These are phyloP conservation scores for Chalciporus pseudorubinellus DNA, from an alignment of 768 basidiomycete species.

Conservation along the genomic window DNA sequence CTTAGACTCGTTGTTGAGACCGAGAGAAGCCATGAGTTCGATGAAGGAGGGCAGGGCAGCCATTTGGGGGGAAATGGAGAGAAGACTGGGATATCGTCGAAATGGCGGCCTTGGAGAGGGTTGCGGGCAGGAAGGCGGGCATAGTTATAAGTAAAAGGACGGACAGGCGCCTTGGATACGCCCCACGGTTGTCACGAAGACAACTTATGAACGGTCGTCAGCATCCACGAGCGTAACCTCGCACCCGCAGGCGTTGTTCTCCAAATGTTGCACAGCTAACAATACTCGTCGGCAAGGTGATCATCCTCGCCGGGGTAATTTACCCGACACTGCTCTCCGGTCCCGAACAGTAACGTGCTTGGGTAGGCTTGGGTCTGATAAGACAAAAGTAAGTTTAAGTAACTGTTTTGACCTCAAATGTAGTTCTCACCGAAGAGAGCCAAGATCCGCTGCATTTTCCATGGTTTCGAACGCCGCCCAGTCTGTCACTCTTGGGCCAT, in stretches of 20 bases:
- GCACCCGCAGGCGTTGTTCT: conserved; percentile 21
- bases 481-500: no score
- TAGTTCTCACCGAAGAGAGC: no score
- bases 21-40: conserved; percentile 82
- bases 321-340: conserved; percentile 17
- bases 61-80: conserved; percentile 46
- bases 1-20: conserved; percentile 53
- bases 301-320: conserved; percentile 18
- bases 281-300: conserved; percentile 65
- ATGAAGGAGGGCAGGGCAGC: conserved; percentile 82
- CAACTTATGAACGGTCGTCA: conserved; percentile 31
- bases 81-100: conserved; percentile 14
- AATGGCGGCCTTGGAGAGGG: conserved; percentile 16
- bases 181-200: conserved; percentile 36
- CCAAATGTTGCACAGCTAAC: conserved; percentile 30
- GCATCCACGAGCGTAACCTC: conserved; percentile 25
- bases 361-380: background rate
- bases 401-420: no score
- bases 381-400: no score
- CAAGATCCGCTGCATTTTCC: background rate
- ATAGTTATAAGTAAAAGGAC: conserved; percentile 27
- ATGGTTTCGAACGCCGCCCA: no score
- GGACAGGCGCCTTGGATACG: conserved; percentile 31
- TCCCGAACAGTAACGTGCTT: conserved; percentile 24
- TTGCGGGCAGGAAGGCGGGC: conserved; percentile 11